phyloP scores from a whole-genome alignment of 805 yeast genomes.

The Metschnikowia bowlesiae region DNA sequence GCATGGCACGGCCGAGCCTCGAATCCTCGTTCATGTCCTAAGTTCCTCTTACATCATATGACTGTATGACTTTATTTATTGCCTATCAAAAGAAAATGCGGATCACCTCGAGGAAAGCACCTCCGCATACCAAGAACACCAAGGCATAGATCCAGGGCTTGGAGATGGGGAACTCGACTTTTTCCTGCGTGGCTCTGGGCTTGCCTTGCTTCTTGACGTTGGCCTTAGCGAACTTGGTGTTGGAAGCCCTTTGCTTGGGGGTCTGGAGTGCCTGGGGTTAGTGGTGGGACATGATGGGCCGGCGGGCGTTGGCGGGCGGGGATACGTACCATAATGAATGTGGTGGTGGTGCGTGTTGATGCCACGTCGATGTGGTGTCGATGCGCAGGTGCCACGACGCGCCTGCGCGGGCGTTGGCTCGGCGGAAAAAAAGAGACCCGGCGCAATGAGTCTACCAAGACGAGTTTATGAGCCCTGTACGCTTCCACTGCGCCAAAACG shows the following conservation, averaged over 20 bases:
- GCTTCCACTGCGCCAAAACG: too few relatives aligned
- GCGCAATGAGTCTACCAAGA: too few relatives aligned
- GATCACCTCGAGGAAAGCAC: slow-evolving; percentile 70
- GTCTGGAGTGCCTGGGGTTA: slow-evolving; percentile 63
- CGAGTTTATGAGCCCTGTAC: too few relatives aligned
- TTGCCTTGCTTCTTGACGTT: slow-evolving; percentile 74
- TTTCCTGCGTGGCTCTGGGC: slow-evolving; percentile 42
- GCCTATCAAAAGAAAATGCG: slow-evolving; percentile 40
- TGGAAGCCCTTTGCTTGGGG: slow-evolving; percentile 84
- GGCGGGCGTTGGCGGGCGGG: too few relatives aligned
- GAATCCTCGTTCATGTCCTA: neutral
- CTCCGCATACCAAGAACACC: slow-evolving; percentile 72
- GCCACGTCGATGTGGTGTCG: neutral
- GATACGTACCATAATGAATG: neutral
- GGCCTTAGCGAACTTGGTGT: slow-evolving; percentile 71
- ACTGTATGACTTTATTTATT: neutral
- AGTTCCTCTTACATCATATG: neutral
- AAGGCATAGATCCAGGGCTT: slow-evolving; percentile 60
- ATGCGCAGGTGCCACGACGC: neutral
- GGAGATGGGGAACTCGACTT: slow-evolving; percentile 50
- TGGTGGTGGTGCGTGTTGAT: neutral
- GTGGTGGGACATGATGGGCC: neutral
- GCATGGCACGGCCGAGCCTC: neutral
- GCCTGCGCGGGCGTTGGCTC: too few relatives aligned
- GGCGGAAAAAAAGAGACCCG: too few relatives aligned